phyloP scores from a whole-genome alignment of 1,284 basidiomycete species.

The Bjerkandera adusta region DNA sequence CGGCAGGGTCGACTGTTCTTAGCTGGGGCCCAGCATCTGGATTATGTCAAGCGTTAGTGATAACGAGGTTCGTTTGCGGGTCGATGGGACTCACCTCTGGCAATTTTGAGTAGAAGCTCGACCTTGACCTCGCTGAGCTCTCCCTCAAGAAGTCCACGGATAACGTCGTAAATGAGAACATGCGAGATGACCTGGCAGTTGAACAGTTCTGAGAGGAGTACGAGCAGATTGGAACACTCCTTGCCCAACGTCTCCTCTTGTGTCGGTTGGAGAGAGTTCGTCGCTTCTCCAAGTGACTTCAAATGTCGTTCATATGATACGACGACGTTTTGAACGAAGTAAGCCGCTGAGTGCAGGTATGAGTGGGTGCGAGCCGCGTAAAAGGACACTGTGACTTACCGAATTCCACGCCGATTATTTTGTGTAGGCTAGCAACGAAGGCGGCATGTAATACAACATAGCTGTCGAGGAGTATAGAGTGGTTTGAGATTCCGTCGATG shows the following conservation, averaged over 20 bases:
- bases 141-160: constrained; percentile 73
- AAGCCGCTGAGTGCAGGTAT: constrained; percentile 53
- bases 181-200: constrained; percentile 94
- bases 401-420: constrained; percentile 88
- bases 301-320: constrained; percentile 64
- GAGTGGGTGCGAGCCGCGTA: constrained; percentile 7
- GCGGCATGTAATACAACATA: constrained; percentile 92
- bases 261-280: too few species aligned
- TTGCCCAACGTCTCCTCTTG: constrained; percentile 58
- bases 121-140: constrained; percentile 77
- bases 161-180: constrained; percentile 86
- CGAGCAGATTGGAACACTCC: constrained; percentile 86
- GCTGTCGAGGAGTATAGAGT: constrained; percentile 84
- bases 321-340: constrained; percentile 73
- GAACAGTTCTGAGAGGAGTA: constrained; percentile 90
- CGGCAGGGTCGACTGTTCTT: constrained; percentile 84
- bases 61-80: neutral
- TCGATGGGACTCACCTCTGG: constrained; percentile 66
- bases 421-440: constrained; percentile 83
- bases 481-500: constrained; percentile 80
- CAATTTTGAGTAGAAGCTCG: constrained; percentile 85
- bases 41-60: neutral
- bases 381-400: constrained; percentile 60
- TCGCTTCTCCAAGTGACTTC: constrained; percentile 15
- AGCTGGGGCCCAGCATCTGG: constrained; percentile 85